Evolutionary conservation across 148 eudicot genomes (phyloP).

Genomic region (Fagopyrum homotropicum): DNA sequence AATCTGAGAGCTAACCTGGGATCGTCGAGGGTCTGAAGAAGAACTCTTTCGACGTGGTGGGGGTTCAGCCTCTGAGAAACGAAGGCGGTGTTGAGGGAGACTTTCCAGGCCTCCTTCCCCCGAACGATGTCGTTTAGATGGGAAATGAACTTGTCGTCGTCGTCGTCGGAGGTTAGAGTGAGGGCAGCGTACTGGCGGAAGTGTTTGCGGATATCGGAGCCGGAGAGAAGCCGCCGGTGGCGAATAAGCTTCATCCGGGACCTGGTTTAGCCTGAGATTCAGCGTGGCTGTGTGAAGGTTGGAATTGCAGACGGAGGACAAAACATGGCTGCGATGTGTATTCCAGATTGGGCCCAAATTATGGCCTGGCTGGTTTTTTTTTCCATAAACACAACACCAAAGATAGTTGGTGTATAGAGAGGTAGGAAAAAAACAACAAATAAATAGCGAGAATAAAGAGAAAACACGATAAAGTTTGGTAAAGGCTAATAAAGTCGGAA

Average conservation of each 20-base stretch:
- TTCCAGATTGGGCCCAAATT: no score
- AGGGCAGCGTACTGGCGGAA: constrained; percentile 14
- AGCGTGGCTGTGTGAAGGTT: no score
- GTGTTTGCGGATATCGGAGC: constrained; percentile 11
- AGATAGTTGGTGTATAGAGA: no score
- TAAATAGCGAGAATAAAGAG: no score
- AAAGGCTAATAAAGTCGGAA: no score
- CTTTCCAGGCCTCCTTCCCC: constrained; percentile 34
- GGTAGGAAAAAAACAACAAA: no score
- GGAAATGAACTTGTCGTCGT: constrained; percentile 39
- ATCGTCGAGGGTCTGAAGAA: constrained; percentile 35
- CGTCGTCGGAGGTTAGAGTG: constrained; percentile 12
- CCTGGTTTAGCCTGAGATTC: not conserved
- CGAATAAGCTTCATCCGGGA: constrained; percentile 12
- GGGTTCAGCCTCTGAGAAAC: constrained; percentile 27
- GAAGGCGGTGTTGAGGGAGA: constrained; percentile 25
- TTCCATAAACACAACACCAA: no score
- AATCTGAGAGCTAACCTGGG: constrained; percentile 67
- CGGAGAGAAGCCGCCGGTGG: constrained; percentile 9
- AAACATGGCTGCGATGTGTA: no score
- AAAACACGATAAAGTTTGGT: no score
- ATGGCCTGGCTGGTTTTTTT: no score
- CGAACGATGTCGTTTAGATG: constrained; percentile 30
- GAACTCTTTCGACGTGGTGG: constrained; percentile 43
- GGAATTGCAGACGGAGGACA: no score